Conservation (phyloP, 192 early-diverging fungal genomes). For the Geranomyces variabilis region DNA sequence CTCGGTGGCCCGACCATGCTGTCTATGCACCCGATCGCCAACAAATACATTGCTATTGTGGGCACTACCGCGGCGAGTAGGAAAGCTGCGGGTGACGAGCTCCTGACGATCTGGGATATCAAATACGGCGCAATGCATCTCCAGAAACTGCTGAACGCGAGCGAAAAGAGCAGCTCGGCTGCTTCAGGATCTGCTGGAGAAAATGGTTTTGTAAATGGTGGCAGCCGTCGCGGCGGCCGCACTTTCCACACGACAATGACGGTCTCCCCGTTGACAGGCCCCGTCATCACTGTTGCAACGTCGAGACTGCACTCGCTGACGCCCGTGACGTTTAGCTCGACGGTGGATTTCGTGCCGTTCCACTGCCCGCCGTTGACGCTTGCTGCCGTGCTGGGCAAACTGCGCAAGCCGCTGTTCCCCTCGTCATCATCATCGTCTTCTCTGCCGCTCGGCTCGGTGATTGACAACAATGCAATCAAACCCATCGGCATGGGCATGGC, state of each 20-base stretch:
- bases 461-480: slow-evolving; percentile 11
- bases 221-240: neutral
- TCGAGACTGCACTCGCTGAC: neutral
- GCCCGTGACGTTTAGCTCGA: slow-evolving; percentile 16
- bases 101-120: slow-evolving; percentile 30
- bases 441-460: neutral
- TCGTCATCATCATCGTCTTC: neutral
- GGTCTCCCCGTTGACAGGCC: slow-evolving; percentile 21
- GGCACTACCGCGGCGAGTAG: neutral
- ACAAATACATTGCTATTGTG: slow-evolving; percentile 14
- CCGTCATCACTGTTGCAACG: slow-evolving; percentile 13
- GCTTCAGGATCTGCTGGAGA: neutral
- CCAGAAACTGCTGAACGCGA: neutral
- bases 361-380: slow-evolving; percentile 29
- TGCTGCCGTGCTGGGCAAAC: slow-evolving; percentile 20
- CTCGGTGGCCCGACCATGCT: neutral
- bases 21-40: neutral
- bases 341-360: slow-evolving; percentile 16
- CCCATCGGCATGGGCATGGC: slow-evolving; percentile 28
- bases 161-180: too few species aligned
- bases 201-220: too few species aligned
- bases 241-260: neutral
- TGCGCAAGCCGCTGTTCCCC: slow-evolving; percentile 12
- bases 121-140: slow-evolving; percentile 30
- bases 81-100: slow-evolving; percentile 12